Evolutionary conservation across 192 early-diverging fungal species (phyloP).

Genomic region (Backusella luteola): DNA sequence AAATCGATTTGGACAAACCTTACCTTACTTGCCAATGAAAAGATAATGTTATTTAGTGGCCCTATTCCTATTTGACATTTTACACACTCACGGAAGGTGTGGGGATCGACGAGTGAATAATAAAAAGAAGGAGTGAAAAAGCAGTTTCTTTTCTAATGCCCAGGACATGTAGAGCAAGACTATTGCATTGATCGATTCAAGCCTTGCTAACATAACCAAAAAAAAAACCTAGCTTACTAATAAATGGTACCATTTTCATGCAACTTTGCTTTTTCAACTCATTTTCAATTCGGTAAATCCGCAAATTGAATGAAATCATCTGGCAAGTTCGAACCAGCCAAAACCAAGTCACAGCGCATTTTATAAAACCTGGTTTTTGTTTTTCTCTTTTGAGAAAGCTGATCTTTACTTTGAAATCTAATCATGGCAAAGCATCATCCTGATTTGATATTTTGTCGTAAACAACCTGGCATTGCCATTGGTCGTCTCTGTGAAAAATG

Average conservation of each 20-base stretch:
- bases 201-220: not conserved
- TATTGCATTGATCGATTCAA: not conserved
- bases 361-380: not conserved
- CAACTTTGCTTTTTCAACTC: too few relatives aligned
- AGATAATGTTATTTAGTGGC: not conserved
- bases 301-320: not conserved
- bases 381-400: not conserved
- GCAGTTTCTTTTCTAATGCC: not conserved
- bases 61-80: not conserved
- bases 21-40: not conserved
- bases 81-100: too few relatives aligned
- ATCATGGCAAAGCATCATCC: slow-evolving; percentile 81
- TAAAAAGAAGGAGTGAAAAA: not conserved
- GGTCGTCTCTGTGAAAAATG: slow-evolving; percentile 82
- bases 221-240: not conserved
- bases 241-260: not conserved
- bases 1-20: not conserved
- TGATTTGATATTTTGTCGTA: slow-evolving; percentile 95
- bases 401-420: not conserved
- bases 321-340: not conserved
- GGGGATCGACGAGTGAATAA: not conserved
- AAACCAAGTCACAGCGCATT: not conserved
- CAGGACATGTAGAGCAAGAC: not conserved
- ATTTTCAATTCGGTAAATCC: too few relatives aligned
- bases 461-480: slow-evolving; percentile 90